Base-by-base conservation (phyloP, 108 stramenopile genomes). In the Fistulifera pelliculosa region DNA sequence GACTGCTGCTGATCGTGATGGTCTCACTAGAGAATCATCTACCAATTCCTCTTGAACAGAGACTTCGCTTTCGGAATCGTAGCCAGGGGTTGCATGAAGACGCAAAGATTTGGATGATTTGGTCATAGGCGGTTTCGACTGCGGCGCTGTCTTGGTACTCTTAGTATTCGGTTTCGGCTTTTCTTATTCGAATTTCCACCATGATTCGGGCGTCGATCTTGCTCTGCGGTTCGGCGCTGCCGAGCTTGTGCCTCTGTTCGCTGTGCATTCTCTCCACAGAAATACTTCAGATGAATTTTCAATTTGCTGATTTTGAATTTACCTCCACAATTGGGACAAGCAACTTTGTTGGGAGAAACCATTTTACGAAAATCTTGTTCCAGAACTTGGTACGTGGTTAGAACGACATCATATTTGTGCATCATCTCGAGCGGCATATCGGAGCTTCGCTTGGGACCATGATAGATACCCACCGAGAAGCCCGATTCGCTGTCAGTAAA, bases 361-460 rank as follows among this genome's bases (percentile, higher is more conserved):
- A 96, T 95, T 59, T 94, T 93, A 12, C 94, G 74, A 65, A 89
- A 94, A 52, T 98, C 95, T 17, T 86, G 71, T 63, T 97, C 95
- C 24, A 98, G 61, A 2, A 97, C 90, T 52, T 95, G 90, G 69
- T 99, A 99, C 0, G 96, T 96, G 0, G 98, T 99, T 15, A 99
- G 74, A 3, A 98, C 92, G 10, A 99, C 73, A 56, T 99, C 98
- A 60, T 85, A 94, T 56, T 76, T 85, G 58, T 43, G 54, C 49
- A 99, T 69, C 48, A 87, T 69, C 56, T 76, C 73, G 8, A 75
- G 61, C 10, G 93, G 83, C 2, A 85, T 73, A 31, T 68, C 54
- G 19, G 72, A 47, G 8, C 69, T 70, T 21, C 96, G 70, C 49
- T 90, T 76, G 6, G 79, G 66, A 8, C 98, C 98, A 67, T 97